A percentile compares a stretch with the other conserved stretches of the same genome.
Evolutionary conservation across 2,329 filamentous ascomycete species (phyloP).

Genomic region (Coleophoma crateriformis): DNA sequence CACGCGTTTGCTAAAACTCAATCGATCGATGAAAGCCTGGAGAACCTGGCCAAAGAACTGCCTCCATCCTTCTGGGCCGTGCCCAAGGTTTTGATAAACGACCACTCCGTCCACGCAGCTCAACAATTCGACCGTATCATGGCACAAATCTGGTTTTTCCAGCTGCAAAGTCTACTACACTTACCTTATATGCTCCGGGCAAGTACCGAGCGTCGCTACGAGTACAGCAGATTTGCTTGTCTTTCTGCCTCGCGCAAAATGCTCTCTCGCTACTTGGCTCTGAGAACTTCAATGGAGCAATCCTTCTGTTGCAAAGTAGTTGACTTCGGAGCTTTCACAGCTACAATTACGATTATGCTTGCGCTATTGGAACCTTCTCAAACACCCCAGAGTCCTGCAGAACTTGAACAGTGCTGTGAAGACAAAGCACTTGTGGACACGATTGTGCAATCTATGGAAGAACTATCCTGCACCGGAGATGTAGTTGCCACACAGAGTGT

Average conservation of each 20-base stretch:
- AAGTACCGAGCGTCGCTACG: constrained; percentile 6
- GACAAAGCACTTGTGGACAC: constrained; percentile 1
- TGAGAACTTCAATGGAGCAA: background rate
- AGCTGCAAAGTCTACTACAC: constrained; percentile 4
- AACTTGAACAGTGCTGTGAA: background rate
- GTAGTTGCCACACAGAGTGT: constrained; percentile 2
- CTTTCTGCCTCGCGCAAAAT: constrained; percentile 4
- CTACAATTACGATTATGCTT: constrained; percentile 4
- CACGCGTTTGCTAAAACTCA: constrained; percentile 5
- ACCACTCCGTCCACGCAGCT: background rate
- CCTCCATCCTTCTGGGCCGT: constrained; percentile 3
- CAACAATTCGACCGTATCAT: constrained; percentile 3
- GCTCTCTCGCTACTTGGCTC: constrained; percentile 2
- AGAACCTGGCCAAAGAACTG: constrained; percentile 5
- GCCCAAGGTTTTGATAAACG: background rate
- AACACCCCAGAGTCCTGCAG: background rate
- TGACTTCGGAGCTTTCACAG: constrained; percentile 7
- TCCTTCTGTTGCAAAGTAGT: constrained; percentile 7
- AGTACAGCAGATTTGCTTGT: constrained; percentile 6
- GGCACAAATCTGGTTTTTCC: constrained; percentile 5
- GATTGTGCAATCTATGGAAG: constrained; percentile 1
- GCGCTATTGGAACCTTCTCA: constrained; percentile 2
- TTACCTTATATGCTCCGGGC: constrained; percentile 8
- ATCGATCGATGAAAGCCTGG: constrained; percentile 5
- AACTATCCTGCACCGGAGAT: background rate